Conservation (phyloP, 257 asterid species). For the Buddleja alternifolia region DNA sequence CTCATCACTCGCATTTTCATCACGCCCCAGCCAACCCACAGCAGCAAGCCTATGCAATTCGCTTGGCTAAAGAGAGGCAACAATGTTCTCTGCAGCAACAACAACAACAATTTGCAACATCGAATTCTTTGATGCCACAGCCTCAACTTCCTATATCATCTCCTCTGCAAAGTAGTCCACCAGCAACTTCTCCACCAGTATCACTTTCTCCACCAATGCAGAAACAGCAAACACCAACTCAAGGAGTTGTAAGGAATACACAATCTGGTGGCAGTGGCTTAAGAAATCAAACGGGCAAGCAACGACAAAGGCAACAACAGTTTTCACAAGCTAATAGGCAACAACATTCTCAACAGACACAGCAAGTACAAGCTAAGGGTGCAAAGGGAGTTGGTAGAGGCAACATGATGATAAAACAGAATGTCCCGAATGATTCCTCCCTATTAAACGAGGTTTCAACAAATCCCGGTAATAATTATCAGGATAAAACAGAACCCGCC, state of each 20-base stretch:
- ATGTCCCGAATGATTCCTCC: conserved; percentile 41
- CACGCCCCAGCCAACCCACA: conserved; percentile 56
- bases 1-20: conserved; percentile 60
- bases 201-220: conserved; percentile 61
- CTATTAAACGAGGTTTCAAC: conserved; percentile 39
- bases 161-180: conserved; percentile 60
- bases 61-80: conserved; percentile 79
- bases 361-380: conserved; percentile 64
- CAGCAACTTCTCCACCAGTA: conserved; percentile 51
- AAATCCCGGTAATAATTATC: conserved; percentile 40
- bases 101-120: conserved; percentile 52
- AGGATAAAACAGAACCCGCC: conserved; percentile 54
- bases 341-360: conserved; percentile 62
- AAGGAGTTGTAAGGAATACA: conserved; percentile 57
- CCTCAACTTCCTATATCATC: conserved; percentile 68
- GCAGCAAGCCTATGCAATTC: conserved; percentile 77
- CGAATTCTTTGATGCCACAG: conserved; percentile 64
- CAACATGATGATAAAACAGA: conserved; percentile 51
- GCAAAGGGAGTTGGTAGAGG: conserved; percentile 79
- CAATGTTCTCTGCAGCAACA: conserved; percentile 56
- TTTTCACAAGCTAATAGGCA: conserved; percentile 48
- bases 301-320: conserved; percentile 48
- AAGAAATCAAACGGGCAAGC: conserved; percentile 57
- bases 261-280: conserved; percentile 57
- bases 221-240: conserved; percentile 63